Evolutionary conservation across 2,329 filamentous ascomycete species (phyloP), one percentile per base, ranked within the genome.

Genomic region (Fusarium drepaniforme): DNA sequence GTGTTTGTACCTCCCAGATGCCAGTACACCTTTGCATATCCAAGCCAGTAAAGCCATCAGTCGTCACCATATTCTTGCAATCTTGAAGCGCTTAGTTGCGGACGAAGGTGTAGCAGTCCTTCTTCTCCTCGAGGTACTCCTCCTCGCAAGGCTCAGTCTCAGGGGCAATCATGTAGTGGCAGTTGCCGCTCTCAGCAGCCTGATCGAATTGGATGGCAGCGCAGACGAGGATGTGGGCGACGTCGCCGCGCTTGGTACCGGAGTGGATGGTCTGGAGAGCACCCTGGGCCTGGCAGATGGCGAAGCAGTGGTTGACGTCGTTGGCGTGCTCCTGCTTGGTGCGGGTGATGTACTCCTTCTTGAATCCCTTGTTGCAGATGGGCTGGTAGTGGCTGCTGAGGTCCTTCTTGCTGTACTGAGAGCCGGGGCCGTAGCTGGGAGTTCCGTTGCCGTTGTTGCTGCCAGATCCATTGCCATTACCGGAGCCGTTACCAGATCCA

Each of bases 381-480:
- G 77, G 77, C 75, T 77, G 73, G 76, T 77, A 79, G 75, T 77
- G 70, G 40, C 63, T 70, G 64, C 73, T 67, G 70, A 64, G 44
- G 25, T 71, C 40, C 64, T 66, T 63, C 65, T 42, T 60, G 38
- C 62, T 57, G 30, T 61, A 37, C 58, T 67, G 53, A 25, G 58
- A 53, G n/a, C 38, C 42, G 38, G 33, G 33, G 21, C 42, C 8
- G 85, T 81, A 2, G 86, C 28, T 15, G 21, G 65, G 40, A 30
- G 40, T 46, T 53, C 49, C 49, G 42, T 62, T 49, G 25, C 37
- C 40, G 30, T 46, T 51, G n/a, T 42, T 8, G 85, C 81, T 2
- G 86, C 88, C 3, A 81, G 78, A 75, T 0, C 86, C 86, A 8
- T 85, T 81, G 1, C 86, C 87, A 2, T 13, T 44, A 11, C 40